Percentiles rank a stretch among this genome's conserved stretches.
Conservation (phyloP, 2,329 filamentous ascomycete species). For the Juglanconis juglandina region DNA sequence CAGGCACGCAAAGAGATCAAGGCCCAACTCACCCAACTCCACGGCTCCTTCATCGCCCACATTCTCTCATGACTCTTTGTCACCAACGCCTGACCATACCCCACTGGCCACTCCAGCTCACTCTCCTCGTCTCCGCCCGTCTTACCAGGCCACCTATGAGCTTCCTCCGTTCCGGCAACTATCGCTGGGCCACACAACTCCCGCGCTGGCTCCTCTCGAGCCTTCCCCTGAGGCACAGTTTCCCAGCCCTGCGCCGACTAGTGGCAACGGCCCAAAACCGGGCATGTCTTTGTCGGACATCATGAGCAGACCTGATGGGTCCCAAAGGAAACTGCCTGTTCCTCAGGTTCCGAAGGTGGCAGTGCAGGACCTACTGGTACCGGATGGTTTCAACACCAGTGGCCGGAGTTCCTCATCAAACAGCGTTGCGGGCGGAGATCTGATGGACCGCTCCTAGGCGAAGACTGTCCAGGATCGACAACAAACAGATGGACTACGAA, state of each 20-base stretch:
- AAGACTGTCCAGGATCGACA: slow-evolving; percentile 26
- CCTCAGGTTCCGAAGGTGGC: slow-evolving; percentile 88
- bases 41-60: slow-evolving; percentile 94
- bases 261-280: slow-evolving; percentile 46
- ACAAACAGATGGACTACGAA: slow-evolving; percentile 14
- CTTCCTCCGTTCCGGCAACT: slow-evolving; percentile 77
- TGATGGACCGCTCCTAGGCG: slow-evolving; percentile 48
- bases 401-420: slow-evolving; percentile 74
- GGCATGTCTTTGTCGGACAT: slow-evolving; percentile 88
- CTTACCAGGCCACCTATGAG: slow-evolving; percentile 67
- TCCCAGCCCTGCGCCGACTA: slow-evolving; percentile 33
- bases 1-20: slow-evolving; percentile 78
- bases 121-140: slow-evolving; percentile 80
- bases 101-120: slow-evolving; percentile 95
- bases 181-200: slow-evolving; percentile 50
- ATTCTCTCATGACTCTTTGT: slow-evolving; percentile 92
- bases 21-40: slow-evolving; percentile 90
- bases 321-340: slow-evolving; percentile 85
- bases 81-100: slow-evolving; percentile 95
- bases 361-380: slow-evolving; percentile 77
- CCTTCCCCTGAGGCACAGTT: slow-evolving; percentile 47
- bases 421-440: slow-evolving; percentile 71
- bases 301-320: slow-evolving; percentile 82
- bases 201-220: slow-evolving; percentile 57
- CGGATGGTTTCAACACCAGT: slow-evolving; percentile 64